Evolutionary conservation across 2,329 filamentous ascomycete species (phyloP).

Genomic region (Chaetomiaceae sp.): DNA sequence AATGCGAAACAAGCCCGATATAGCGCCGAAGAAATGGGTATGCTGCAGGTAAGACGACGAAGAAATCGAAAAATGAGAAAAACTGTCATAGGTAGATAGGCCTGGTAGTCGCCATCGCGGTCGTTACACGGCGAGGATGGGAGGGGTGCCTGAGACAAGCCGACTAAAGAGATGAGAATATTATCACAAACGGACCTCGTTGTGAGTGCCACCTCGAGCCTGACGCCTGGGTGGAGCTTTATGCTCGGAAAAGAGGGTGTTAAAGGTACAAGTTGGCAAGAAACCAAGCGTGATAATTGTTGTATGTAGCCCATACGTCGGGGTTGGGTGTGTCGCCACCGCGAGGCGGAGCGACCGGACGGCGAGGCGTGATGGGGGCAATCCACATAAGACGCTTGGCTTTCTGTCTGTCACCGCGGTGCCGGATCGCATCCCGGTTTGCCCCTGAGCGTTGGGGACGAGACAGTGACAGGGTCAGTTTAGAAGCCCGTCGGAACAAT

Average conservation of each 20-base stretch:
- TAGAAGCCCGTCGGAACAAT: not conserved
- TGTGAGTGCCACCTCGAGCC: no score
- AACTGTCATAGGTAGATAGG: no score
- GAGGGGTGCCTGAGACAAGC: no score
- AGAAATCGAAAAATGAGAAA: not conserved
- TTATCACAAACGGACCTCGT: no score
- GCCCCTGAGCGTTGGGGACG: not conserved
- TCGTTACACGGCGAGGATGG: no score
- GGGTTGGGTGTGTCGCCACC: not conserved
- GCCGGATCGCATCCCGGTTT: not conserved
- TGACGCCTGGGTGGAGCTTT: not conserved
- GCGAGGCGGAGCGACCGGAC: no score
- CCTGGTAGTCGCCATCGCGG: no score
- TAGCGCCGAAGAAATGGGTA: not conserved
- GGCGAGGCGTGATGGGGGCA: not conserved
- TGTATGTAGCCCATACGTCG: not conserved
- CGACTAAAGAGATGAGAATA: no score
- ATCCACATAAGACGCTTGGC: not conserved
- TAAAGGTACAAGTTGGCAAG: constrained; percentile 2
- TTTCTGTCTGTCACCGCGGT: not conserved
- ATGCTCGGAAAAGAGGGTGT: not conserved
- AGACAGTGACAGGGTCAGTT: not conserved
- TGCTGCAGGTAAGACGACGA: not conserved
- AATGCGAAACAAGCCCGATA: not conserved
- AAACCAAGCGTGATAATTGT: not conserved